phyloP scores from a whole-genome alignment of 1,139 yeast genomes.

The Sugiyamaella sp. region DNA sequence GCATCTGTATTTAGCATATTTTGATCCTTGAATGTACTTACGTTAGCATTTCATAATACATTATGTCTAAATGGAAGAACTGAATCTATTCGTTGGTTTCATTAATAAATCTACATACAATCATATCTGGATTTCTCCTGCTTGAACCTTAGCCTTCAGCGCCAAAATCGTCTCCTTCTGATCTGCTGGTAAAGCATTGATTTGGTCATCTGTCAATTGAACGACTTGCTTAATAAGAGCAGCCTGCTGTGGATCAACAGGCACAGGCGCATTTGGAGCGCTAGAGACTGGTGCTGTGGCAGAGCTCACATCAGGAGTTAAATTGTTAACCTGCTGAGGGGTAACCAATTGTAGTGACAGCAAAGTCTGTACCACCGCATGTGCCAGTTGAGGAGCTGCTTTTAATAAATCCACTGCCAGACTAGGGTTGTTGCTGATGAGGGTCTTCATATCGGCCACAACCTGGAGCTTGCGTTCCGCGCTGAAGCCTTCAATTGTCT shows the following conservation, averaged over 20 bases:
- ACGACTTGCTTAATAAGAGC: slow-evolving; percentile 53
- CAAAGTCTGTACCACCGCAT: slow-evolving; percentile 78
- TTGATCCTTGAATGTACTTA: no score
- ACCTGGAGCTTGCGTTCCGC: slow-evolving; percentile 55
- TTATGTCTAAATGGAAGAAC: no score
- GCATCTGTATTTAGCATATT: not conserved
- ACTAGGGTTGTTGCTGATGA: slow-evolving; percentile 63
- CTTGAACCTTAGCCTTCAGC: slow-evolving; percentile 32
- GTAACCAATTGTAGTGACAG: slow-evolving; percentile 57
- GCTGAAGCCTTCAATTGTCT: slow-evolving; percentile 56
- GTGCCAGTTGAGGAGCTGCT: slow-evolving; percentile 79
- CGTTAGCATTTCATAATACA: no score
- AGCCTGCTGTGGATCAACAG: slow-evolving; percentile 41
- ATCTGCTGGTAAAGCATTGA: slow-evolving; percentile 60
- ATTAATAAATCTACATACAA: not conserved
- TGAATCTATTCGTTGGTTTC: slow-evolving; percentile 1
- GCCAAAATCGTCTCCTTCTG: slow-evolving; percentile 45
- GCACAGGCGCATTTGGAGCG: slow-evolving; percentile 23
- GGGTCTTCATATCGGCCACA: slow-evolving; percentile 63
- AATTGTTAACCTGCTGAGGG: slow-evolving; percentile 51
- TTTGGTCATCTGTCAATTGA: slow-evolving; percentile 64
- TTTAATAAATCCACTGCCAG: slow-evolving; percentile 63
- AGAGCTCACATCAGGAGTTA: slow-evolving; percentile 26
- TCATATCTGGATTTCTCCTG: slow-evolving; percentile 26
- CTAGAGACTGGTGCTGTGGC: slow-evolving; percentile 10